Percentiles rank a stretch among this genome's conserved stretches.
Conservation (phyloP, 2,329 filamentous ascomycete species). For the Talaromyces amestolkiae region DNA sequence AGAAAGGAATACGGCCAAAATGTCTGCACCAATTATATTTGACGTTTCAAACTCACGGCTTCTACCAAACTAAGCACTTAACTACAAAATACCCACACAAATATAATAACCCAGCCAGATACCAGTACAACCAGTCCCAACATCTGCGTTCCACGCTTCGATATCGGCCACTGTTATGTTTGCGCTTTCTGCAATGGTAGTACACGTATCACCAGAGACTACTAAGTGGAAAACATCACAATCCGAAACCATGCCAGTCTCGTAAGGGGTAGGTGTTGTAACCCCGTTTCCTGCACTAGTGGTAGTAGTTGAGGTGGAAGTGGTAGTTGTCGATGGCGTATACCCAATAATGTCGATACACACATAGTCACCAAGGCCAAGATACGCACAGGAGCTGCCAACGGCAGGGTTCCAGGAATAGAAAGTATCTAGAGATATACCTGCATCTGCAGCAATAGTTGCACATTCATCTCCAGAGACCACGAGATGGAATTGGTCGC, state of each 20-base stretch:
- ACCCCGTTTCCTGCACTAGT: not conserved
- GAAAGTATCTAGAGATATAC: too few species aligned
- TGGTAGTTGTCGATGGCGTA: not conserved
- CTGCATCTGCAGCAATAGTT: too few species aligned
- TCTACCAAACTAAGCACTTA: too few species aligned
- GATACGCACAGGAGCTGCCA: not conserved
- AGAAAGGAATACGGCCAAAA: too few species aligned
- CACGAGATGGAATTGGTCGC: too few species aligned
- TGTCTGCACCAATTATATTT: too few species aligned
- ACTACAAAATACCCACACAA: slow-evolving; percentile 15
- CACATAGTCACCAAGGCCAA: not conserved
- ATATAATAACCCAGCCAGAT: slow-evolving; percentile 20
- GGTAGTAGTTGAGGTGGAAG: slow-evolving; percentile 10
- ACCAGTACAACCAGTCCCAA: slow-evolving; percentile 17
- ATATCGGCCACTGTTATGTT: slow-evolving; percentile 28
- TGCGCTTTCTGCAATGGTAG: slow-evolving; percentile 24
- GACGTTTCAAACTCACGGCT: too few species aligned
- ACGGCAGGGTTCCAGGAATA: not conserved
- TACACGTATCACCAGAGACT: slow-evolving; percentile 25
- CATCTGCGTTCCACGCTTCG: slow-evolving; percentile 28
- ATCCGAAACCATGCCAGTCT: slow-evolving; percentile 15
- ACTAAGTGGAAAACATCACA: slow-evolving; percentile 17
- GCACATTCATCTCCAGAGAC: too few species aligned
- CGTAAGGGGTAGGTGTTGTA: not conserved
- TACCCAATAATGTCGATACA: slow-evolving; percentile 10